phyloP scores from a whole-genome alignment of 345 rosid species.

The Eucalyptus curtisii region DNA sequence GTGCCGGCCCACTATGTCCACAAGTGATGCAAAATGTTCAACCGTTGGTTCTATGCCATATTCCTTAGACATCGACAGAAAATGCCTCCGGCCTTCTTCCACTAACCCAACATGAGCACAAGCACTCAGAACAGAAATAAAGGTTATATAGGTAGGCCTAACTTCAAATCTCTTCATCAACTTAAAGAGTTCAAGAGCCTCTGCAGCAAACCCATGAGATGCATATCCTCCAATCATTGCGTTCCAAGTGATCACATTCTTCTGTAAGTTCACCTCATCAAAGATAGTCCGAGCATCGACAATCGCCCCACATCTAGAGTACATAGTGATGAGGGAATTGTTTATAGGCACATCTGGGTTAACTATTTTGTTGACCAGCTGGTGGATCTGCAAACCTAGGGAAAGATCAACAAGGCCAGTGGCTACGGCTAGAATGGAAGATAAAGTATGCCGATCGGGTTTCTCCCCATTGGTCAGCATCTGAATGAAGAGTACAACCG shows the following conservation, averaged over 20 bases:
- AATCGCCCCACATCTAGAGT: constrained; percentile 57
- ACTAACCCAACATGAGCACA: constrained; percentile 63
- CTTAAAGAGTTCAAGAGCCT: constrained; percentile 41
- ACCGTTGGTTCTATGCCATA: constrained; percentile 38
- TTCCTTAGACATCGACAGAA: constrained; percentile 38
- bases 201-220: constrained; percentile 45
- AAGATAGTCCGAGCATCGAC: constrained; percentile 35
- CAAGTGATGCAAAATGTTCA: constrained; percentile 57
- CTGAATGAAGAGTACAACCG: constrained; percentile 29
- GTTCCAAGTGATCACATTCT: constrained; percentile 70
- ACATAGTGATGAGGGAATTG: constrained; percentile 62
- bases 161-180: constrained; percentile 36
- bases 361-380: constrained; percentile 31
- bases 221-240: constrained; percentile 85
- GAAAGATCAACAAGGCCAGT: constrained; percentile 47
- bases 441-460: constrained; percentile 64
- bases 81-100: constrained; percentile 39
- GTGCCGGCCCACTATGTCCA: constrained; percentile 39
- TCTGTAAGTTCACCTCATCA: constrained; percentile 23
- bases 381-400: constrained; percentile 66
- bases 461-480: constrained; percentile 53
- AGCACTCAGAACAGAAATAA: constrained; percentile 51
- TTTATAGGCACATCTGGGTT: constrained; percentile 44
- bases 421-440: constrained; percentile 47
- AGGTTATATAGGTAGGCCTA: constrained; percentile 54